Evolutionary conservation across 2,329 filamentous ascomycete species (phyloP).

Genomic region (Akanthomyces uredinophilus): DNA sequence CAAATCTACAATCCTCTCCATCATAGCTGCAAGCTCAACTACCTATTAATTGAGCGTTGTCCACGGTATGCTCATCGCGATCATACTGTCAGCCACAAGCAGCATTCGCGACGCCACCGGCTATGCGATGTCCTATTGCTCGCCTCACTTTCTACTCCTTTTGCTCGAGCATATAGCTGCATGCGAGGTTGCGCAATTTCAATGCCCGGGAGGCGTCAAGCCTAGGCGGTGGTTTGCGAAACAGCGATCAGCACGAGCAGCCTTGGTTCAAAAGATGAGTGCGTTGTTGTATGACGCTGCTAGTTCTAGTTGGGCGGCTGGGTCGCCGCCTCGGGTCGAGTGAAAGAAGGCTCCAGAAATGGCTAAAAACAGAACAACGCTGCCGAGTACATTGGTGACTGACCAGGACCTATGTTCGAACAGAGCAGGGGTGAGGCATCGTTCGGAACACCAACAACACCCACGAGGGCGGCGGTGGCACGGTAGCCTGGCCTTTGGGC

Average conservation of each 20-base stretch:
- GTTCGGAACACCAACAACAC: neutral
- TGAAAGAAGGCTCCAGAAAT: neutral
- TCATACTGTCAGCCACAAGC: neutral
- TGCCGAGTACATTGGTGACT: neutral
- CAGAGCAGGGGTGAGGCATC: neutral
- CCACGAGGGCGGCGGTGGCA: neutral
- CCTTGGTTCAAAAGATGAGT: neutral
- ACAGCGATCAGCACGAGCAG: neutral
- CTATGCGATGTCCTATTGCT: neutral
- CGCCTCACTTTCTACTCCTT: neutral
- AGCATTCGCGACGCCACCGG: neutral
- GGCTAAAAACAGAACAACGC: constrained; percentile 3
- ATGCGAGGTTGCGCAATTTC: neutral
- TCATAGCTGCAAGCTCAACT: neutral
- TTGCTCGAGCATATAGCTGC: neutral
- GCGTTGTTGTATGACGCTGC: neutral
- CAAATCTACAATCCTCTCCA: neutral
- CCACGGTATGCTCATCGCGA: neutral
- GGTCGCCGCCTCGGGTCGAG: neutral
- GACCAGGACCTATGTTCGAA: neutral
- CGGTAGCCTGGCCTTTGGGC: neutral
- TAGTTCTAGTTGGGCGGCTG: neutral
- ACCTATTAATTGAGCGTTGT: neutral
- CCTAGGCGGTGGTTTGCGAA: neutral
- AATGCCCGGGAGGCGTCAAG: neutral